Evolutionary conservation across 768 basidiomycete genomes (phyloP), one percentile per base, ranked within the genome.

Genomic region (Vararia minispora): DNA sequence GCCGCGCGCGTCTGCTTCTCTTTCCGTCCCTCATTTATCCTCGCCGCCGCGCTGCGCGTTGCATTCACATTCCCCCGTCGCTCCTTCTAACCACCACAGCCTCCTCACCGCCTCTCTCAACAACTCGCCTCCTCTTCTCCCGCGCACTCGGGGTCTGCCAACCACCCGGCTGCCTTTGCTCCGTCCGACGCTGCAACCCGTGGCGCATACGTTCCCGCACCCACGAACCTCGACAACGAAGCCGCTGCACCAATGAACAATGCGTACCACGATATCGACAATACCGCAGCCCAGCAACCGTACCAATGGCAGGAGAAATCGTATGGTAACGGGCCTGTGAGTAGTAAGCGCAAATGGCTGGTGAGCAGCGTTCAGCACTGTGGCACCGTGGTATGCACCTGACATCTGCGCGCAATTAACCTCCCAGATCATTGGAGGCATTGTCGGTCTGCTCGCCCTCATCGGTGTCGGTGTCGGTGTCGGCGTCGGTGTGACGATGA

Each of bases 401-500:
- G 14, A 37, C 34, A 16, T 23, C 37, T 12, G 20, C 16, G 28
- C 41, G 2, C 42, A 11, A 24, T n/a, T 7, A 12, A 17, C 13
- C 11, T 5, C 28, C 11, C 41, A 83, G 81, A 65, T 78, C 42
- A 59, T 76, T 37, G 72, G 68, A 16, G 61, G 67, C 7, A 39
- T 77, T 33, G 44, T 60, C 21, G 64, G 52, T 9, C 48, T 84
- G 18, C 41, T 71, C 21, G 55, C 66, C 33, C 53, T 87, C 34
- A 65, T 76, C 25, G 71, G 59, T n/a, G 60, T 66, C 18, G 83
- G 69, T 29, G 69, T 82, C 37, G 66, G 63, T 18, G 67, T 79
- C 16, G 86, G 84, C 17, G 74, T 90, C 26, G 57, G 66, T 5
- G 68, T 88, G 21, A 63, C 76, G 13, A 76, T 72, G 37, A 68